Conservation (phyloP, 169 alveolate species). For the Pseudocohnilembus persalinus region DNA sequence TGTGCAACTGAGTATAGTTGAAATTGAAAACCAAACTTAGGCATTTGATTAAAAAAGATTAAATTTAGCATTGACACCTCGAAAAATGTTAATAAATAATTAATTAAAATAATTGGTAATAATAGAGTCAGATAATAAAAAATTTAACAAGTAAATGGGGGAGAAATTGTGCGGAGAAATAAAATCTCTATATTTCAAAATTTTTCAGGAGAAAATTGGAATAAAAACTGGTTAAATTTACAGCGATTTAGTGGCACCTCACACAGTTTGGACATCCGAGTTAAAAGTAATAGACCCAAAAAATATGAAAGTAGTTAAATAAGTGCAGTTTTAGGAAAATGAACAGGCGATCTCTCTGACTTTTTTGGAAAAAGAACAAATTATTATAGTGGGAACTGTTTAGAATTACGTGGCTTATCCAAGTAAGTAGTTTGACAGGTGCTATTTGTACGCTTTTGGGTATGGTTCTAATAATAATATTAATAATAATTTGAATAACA, state of each 20-base stretch:
- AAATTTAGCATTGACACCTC: neutral
- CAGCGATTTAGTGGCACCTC: neutral
- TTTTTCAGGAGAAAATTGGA: neutral
- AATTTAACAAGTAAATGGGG: neutral
- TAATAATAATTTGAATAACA: too few species aligned
- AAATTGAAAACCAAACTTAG: neutral
- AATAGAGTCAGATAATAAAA: neutral
- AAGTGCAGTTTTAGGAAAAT: neutral
- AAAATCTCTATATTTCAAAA: neutral
- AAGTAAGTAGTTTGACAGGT: too few species aligned
- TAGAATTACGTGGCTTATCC: neutral
- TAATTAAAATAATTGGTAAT: too few species aligned
- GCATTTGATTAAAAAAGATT: neutral
- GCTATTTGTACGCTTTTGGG: neutral
- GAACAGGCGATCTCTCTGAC: neutral
- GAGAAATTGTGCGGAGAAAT: neutral
- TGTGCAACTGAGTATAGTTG: too few species aligned
- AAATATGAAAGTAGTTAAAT: neutral
- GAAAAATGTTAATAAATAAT: neutral
- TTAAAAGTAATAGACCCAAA: neutral
- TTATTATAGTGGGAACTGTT: neutral
- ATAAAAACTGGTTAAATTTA: too few species aligned
- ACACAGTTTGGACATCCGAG: neutral
- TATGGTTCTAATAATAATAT: neutral
- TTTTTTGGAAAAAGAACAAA: neutral